phyloP scores from a whole-genome alignment of 1,284 basidiomycete genomes.

The Ustilago cynodontis region DNA sequence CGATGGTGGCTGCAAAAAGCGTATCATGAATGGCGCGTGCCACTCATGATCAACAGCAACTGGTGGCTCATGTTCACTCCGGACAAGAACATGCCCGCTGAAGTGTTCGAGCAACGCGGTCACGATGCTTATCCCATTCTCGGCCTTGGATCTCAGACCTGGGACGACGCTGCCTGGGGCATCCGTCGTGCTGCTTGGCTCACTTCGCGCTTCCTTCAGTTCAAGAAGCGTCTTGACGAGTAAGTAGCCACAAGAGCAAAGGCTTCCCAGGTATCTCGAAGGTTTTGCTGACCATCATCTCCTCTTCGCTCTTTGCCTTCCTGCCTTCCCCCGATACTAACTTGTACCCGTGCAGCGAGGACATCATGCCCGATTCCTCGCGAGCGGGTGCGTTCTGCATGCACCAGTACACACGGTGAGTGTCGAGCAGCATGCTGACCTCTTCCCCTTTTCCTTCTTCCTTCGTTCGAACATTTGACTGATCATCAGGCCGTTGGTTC shows the following conservation, averaged over 20 bases:
- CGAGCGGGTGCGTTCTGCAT: conserved; percentile 75
- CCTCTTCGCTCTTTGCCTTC: neutral
- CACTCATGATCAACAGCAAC: conserved; percentile 90
- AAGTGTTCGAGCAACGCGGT: conserved; percentile 54
- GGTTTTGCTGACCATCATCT: conserved; percentile 10
- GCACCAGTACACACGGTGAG: conserved; percentile 74
- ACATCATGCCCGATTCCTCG: conserved; percentile 74
- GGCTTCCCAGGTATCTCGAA: neutral
- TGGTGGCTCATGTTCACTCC: conserved; percentile 92
- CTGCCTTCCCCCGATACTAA: neutral
- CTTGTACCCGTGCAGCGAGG: conserved; percentile 69
- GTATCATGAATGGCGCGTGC: conserved; percentile 89
- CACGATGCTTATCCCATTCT: conserved; percentile 61
- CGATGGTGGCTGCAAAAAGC: conserved; percentile 91
- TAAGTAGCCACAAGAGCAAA: conserved; percentile 43
- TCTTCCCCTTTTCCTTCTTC: conserved; percentile 24
- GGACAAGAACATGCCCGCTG: conserved; percentile 72
- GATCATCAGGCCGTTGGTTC: conserved; percentile 54
- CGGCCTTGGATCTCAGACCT: conserved; percentile 54
- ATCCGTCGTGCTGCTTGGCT: conserved; percentile 87
- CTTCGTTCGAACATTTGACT: conserved; percentile 24
- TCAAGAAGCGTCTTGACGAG: conserved; percentile 80
- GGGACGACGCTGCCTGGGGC: conserved; percentile 78
- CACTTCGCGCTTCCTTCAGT: conserved; percentile 80
- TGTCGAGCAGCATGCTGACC: conserved; percentile 46